Conservation (phyloP, 345 rosid genomes). For the Populus nigra region DNA sequence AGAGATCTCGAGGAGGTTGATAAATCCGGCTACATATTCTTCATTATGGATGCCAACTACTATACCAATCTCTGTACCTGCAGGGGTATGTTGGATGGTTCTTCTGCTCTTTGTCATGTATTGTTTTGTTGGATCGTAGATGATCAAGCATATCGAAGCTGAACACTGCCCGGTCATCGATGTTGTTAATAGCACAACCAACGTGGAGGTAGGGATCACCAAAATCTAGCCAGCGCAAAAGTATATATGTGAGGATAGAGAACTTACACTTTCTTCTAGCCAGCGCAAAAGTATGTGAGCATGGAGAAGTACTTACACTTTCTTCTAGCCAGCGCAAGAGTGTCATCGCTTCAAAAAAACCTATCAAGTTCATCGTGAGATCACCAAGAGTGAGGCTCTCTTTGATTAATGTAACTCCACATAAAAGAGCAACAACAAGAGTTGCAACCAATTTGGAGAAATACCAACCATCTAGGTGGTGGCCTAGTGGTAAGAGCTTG, state of each 20-base stretch:
- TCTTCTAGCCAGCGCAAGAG: constrained; percentile 60
- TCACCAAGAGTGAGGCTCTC: no score
- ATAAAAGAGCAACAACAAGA: no score
- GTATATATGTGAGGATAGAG: not conserved
- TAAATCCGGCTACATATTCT: constrained; percentile 39
- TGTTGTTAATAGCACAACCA: constrained; percentile 41
- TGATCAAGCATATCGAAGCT: constrained; percentile 43
- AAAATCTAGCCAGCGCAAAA: constrained; percentile 28
- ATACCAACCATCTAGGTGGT: no score
- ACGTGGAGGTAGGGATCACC: constrained; percentile 29
- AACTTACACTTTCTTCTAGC: constrained; percentile 52
- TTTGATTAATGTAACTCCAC: no score
- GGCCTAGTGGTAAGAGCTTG: no score
- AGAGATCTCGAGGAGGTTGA: constrained; percentile 55
- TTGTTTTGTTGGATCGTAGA: constrained; percentile 71
- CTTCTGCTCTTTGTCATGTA: constrained; percentile 63
- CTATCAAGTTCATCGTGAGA: constrained; percentile 61
- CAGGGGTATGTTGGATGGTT: constrained; percentile 71
- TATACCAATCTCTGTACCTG: constrained; percentile 34
- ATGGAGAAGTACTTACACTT: constrained; percentile 27
- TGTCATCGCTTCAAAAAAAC: constrained; percentile 54
- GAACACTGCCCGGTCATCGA: constrained; percentile 31
- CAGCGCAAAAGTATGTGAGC: constrained; percentile 38
- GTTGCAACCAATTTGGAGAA: no score
- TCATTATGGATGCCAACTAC: constrained; percentile 48